Percentiles rank a stretch among this genome's conserved stretches.
Evolutionary conservation across 2,329 filamentous ascomycete genomes (phyloP).

Genomic region (Claviceps pazoutovae): DNA sequence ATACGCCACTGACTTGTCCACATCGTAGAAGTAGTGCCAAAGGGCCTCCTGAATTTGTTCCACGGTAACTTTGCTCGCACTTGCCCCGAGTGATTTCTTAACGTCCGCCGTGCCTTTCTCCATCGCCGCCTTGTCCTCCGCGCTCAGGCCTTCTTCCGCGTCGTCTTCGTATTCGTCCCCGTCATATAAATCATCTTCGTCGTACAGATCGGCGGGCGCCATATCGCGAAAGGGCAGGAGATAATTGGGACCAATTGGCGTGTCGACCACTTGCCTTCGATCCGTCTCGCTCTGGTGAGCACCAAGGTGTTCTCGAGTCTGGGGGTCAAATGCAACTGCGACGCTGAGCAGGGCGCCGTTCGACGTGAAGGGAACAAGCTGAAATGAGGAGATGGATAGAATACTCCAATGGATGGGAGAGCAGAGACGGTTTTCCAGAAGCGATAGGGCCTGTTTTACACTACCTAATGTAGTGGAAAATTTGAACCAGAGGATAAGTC

Average conservation of each 20-base stretch:
- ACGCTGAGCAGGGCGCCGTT: not conserved
- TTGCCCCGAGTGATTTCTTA: slow-evolving; percentile 46
- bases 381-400: too few relatives aligned
- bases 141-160: slow-evolving; percentile 31
- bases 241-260: not conserved
- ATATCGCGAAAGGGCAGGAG: slow-evolving; percentile 4
- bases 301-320: not conserved
- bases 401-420: too few relatives aligned
- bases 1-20: slow-evolving; percentile 73
- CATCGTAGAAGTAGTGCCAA: slow-evolving; percentile 93
- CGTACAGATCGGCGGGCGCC: slow-evolving; percentile 24
- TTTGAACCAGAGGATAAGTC: not conserved
- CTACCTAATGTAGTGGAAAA: not conserved
- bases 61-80: slow-evolving; percentile 40
- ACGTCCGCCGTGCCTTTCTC: slow-evolving; percentile 53
- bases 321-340: not conserved
- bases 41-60: slow-evolving; percentile 74
- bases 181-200: slow-evolving; percentile 33
- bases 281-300: not conserved
- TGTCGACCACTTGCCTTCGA: not conserved
- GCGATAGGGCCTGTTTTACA: too few relatives aligned
- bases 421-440: too few relatives aligned
- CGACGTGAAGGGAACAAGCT: not conserved
- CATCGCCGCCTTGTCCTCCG: slow-evolving; percentile 39
- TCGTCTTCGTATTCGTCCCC: slow-evolving; percentile 34